Percentiles rank a stretch among this genome's conserved stretches.
Conservation (phyloP, 805 yeast genomes). For the Candida odintsovae region DNA sequence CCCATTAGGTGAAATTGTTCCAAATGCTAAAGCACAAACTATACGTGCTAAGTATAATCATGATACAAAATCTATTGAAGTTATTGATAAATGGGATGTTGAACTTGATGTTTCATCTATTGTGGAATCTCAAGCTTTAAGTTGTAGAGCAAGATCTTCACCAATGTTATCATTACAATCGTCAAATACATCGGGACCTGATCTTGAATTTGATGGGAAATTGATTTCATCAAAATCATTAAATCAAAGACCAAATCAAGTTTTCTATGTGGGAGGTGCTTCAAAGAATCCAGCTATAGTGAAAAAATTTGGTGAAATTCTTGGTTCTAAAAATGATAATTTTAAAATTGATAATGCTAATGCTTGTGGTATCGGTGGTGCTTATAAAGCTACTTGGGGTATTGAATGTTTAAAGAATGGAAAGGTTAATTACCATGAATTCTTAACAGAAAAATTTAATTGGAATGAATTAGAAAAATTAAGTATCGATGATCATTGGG, state of each 20-base stretch:
- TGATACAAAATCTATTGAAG: slow-evolving; percentile 23
- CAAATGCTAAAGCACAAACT: slow-evolving; percentile 65
- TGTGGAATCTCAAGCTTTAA: slow-evolving; percentile 81
- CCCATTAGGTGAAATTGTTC: slow-evolving; percentile 88
- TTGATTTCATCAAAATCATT: slow-evolving; percentile 12
- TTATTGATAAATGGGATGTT: slow-evolving; percentile 38
- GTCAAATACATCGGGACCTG: background rate
- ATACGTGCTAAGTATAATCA: slow-evolving; percentile 42
- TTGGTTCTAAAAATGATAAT: slow-evolving; percentile 58
- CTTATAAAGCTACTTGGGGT: slow-evolving; percentile 80
- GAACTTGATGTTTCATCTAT: slow-evolving; percentile 70
- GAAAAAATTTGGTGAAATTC: slow-evolving; percentile 58
- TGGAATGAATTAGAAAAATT: slow-evolving; percentile 33
- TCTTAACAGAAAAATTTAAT: slow-evolving; percentile 42
- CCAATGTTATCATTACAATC: slow-evolving; percentile 55
- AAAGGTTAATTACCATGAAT: slow-evolving; percentile 32
- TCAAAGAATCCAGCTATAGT: slow-evolving; percentile 68
- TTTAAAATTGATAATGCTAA: slow-evolving; percentile 72
- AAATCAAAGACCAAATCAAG: slow-evolving; percentile 54
- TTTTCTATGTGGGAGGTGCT: slow-evolving; percentile 86
- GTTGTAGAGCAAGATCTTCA: slow-evolving; percentile 74
- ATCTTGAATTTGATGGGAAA: slow-evolving; percentile 31
- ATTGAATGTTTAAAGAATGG: slow-evolving; percentile 15
- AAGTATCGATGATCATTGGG: slow-evolving; percentile 24
- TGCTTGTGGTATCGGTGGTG: slow-evolving; percentile 92